Evolutionary conservation across 2,329 filamentous ascomycete genomes (phyloP).

Genomic region (Phialocephala sp.): DNA sequence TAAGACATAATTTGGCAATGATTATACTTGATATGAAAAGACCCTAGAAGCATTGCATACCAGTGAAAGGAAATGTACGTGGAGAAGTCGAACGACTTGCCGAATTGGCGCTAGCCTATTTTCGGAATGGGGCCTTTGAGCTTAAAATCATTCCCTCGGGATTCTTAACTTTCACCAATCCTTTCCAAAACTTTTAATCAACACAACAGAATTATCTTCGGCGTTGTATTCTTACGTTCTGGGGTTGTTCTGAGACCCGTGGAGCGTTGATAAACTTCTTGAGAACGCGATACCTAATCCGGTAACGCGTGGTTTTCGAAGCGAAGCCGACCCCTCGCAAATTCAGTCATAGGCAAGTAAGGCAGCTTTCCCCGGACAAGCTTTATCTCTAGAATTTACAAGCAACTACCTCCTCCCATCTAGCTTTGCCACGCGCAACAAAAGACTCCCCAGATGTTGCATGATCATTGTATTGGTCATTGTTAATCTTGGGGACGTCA

Average conservation of each 20-base stretch:
- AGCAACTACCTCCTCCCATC: neutral
- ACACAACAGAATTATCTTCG: neutral
- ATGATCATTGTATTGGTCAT: constrained; percentile 42
- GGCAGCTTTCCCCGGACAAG: constrained; percentile 8
- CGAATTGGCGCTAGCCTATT: neutral
- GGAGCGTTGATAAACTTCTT: neutral
- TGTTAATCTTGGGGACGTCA: constrained; percentile 47
- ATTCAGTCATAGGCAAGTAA: neutral
- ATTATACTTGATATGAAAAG: too few species aligned
- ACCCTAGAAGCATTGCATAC: too few species aligned
- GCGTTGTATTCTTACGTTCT: neutral
- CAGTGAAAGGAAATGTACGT: too few species aligned
- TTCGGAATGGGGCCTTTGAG: neutral
- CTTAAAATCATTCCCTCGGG: neutral
- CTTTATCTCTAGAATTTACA: neutral
- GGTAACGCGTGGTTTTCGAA: constrained; percentile 1
- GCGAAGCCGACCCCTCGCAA: constrained; percentile 3
- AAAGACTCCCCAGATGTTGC: constrained; percentile 44
- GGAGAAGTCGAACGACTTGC: neutral
- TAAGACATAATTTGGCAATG: too few species aligned
- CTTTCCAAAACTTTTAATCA: neutral
- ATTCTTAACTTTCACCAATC: neutral
- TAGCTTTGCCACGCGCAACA: constrained; percentile 16
- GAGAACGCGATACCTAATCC: neutral
- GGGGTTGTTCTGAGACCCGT: neutral